phyloP scores from a whole-genome alignment of 75 land plant species.

The Isoetes taiwanensis region DNA sequence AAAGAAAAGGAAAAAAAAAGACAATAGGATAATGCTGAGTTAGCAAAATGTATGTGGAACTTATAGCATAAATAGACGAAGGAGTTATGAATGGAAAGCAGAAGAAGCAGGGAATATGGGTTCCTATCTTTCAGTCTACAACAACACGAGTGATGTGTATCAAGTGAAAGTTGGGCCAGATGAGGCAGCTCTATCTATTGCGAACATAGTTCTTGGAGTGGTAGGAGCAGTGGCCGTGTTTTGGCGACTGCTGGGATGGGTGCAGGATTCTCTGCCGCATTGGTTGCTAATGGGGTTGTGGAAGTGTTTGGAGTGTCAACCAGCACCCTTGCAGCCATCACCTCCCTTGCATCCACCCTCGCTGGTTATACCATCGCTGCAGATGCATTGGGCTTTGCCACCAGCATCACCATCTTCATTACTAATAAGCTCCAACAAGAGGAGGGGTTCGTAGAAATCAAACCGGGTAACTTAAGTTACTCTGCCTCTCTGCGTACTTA shows the following conservation, averaged over 20 bases:
- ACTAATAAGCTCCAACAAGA: background rate
- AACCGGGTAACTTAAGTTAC: background rate
- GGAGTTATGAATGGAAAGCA: no score
- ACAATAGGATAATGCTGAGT: no score
- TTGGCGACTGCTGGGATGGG: no score
- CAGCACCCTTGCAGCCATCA: background rate
- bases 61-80: no score
- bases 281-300: slow-evolving; percentile 6
- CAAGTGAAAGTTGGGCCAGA: slow-evolving; percentile 2
- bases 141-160: background rate
- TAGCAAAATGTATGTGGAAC: no score
- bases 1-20: no score
- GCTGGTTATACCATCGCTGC: background rate
- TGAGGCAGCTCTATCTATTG: background rate
- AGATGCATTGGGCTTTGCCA: background rate
- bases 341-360: background rate
- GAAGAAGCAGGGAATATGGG: background rate
- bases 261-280: background rate
- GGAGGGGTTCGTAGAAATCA: background rate
- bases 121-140: slow-evolving; percentile 4
- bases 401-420: background rate
- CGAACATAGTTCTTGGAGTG: background rate
- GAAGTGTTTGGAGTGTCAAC: background rate
- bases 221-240: no score
- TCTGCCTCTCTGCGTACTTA: no score